Evolutionary conservation across 441 rosid genomes (phyloP).

Genomic region (Erodium texanum): DNA sequence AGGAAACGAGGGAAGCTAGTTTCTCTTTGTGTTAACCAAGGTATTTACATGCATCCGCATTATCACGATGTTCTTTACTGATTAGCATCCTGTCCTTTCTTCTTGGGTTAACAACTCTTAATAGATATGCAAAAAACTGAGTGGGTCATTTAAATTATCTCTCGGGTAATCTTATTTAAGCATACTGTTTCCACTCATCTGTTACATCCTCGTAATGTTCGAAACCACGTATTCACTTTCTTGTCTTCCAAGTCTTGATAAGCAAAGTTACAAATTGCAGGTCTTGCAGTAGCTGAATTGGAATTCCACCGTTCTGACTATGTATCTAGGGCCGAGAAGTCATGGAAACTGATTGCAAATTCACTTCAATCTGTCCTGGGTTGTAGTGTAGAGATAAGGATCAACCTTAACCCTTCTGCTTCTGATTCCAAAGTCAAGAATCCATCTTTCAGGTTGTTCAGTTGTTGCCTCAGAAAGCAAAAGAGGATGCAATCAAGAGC

Average conservation of each 20-base stretch:
- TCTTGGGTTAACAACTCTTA: neutral
- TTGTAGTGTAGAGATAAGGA: slow-evolving; percentile 69
- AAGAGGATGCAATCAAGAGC: slow-evolving; percentile 36
- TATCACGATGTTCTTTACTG: neutral
- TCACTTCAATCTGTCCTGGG: slow-evolving; percentile 69
- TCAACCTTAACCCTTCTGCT: slow-evolving; percentile 45
- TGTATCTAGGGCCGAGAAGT: slow-evolving; percentile 74
- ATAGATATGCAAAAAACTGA: neutral
- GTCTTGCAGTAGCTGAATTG: slow-evolving; percentile 67
- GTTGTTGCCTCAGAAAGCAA: slow-evolving; percentile 60
- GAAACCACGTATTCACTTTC: too few species aligned
- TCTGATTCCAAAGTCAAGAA: slow-evolving; percentile 41
- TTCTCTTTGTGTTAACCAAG: slow-evolving; percentile 60
- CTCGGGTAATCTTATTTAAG: too few species aligned
- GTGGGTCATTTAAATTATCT: neutral
- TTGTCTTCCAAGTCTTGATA: neutral
- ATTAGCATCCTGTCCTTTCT: neutral
- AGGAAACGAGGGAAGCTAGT: slow-evolving; percentile 63
- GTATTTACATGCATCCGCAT: slow-evolving; percentile 25
- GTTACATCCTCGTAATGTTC: too few species aligned
- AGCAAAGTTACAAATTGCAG: slow-evolving; percentile 23
- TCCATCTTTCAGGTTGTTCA: slow-evolving; percentile 48
- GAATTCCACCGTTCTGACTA: slow-evolving; percentile 52
- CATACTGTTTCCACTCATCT: too few species aligned
- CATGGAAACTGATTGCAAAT: slow-evolving; percentile 88